Evolutionary conservation across 179 eudicot species (phyloP), one percentile per base, ranked within the genome.

Genomic region (Gypsophila paniculata): DNA sequence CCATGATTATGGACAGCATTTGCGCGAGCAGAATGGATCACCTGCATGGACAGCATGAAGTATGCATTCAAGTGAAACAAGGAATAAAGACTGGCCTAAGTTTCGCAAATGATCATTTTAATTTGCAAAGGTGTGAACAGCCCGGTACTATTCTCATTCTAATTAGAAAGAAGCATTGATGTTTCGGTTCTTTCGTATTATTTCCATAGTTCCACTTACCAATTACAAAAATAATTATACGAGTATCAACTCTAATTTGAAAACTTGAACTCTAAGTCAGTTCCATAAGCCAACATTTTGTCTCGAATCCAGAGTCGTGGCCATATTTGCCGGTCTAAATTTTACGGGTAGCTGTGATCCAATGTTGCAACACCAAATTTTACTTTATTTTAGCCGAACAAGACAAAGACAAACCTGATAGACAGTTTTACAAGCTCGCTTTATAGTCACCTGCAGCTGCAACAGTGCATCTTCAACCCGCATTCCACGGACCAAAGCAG

Each of bases 1-100:
- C 98, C 93, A 42, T 91, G 85, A 82, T 93, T 91, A 79, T 93
- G 98, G 44, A 87, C 86, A 51, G 98, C 98, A 84, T 93, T 93
- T 75, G 98, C 98, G 68, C 90, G 85, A 62, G 96, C 96, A 25
- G 98, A 93, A 82, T 93, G 96, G 65, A 93, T 86, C 65, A 93
- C 98, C 97, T 91, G 86, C 83, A 85, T 21, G 60, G 49, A 11
- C 74, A 77, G 29, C 8, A 55, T 3, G 26, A 49, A 8, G 46
- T 19, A 32, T 32, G 58, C n/a, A 68, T 34, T 29, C 7, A 14
- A 29, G 23, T 53, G 22, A 54, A 67, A 69, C 22, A 4, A 9
- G 21, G 70, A 32, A 52, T 15, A 32, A 68, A 55, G 29, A 29
- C 17, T 4, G 19, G 22, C 66, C 61, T 42, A 53, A 25, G 34